A percentile compares a stretch with the other conserved stretches of the same genome.
phyloP scores from a whole-genome alignment of 768 basidiomycete genomes.

The Gymnopilus dilepis region DNA sequence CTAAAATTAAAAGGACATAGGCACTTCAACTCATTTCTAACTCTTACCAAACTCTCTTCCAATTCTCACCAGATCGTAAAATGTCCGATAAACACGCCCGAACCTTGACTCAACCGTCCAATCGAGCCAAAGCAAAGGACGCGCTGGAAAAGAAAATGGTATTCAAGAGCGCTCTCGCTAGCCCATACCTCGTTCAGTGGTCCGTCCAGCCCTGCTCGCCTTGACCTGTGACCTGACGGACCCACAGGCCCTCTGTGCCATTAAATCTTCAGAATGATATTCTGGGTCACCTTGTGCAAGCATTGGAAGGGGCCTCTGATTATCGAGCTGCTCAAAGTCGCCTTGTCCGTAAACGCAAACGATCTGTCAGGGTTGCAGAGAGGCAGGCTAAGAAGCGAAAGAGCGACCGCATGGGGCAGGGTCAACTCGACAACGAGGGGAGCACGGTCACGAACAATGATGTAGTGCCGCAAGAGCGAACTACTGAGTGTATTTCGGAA shows the following conservation, averaged over 20 bases:
- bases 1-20: too few relatives aligned
- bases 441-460: neutral
- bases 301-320: slow-evolving; percentile 55
- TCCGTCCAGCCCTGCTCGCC: slow-evolving; percentile 34
- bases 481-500: neutral
- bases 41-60: neutral
- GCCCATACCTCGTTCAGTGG: slow-evolving; percentile 75
- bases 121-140: slow-evolving; percentile 58
- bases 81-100: slow-evolving; percentile 60
- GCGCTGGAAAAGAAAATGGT: slow-evolving; percentile 61
- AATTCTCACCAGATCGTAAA: neutral
- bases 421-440: neutral
- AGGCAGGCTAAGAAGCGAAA: slow-evolving; percentile 31
- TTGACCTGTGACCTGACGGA: slow-evolving; percentile 14
- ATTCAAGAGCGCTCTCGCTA: slow-evolving; percentile 75
- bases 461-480: neutral
- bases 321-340: slow-evolving; percentile 43
- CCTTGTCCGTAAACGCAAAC: slow-evolving; percentile 46
- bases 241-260: slow-evolving; percentile 65
- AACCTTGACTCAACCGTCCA: slow-evolving; percentile 62
- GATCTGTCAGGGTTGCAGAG: slow-evolving; percentile 20
- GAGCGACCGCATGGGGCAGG: neutral
- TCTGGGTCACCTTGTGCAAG: slow-evolving; percentile 53
- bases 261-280: slow-evolving; percentile 65
- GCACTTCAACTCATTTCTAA: too few relatives aligned